A percentile compares a stretch with the other conserved stretches of the same genome.
Conservation (phyloP, 805 yeast species). For the Lachancea lanzarotensis region DNA sequence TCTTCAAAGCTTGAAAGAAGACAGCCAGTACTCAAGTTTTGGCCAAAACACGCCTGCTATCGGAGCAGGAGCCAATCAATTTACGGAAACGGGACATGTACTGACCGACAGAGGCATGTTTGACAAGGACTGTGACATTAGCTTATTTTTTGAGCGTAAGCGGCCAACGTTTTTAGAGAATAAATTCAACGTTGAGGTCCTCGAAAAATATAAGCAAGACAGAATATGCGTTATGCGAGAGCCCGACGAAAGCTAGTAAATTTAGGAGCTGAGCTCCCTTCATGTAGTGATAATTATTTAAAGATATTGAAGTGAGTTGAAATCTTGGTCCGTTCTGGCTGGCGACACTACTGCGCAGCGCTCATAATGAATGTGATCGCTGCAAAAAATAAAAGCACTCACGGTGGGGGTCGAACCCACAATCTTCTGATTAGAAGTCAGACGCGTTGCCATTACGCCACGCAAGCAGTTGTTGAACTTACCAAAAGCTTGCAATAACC, state of each 20-base stretch:
- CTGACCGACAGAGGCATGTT: slow-evolving; percentile 2
- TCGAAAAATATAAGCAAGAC: not conserved
- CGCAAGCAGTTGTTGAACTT: slow-evolving; percentile 20
- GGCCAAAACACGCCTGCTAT: not conserved
- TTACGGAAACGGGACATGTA: not conserved
- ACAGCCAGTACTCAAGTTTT: not conserved
- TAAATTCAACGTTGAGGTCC: not conserved
- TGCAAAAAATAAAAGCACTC: slow-evolving; percentile 27
- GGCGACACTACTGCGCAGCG: too few relatives aligned
- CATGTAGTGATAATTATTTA: not conserved
- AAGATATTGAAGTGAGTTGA: not conserved
- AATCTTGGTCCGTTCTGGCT: too few relatives aligned
- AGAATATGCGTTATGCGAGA: not conserved
- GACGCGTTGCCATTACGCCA: slow-evolving; percentile 54
- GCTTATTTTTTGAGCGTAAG: not conserved
- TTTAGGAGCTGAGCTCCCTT: not conserved
- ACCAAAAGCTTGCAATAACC: not conserved
- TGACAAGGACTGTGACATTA: slow-evolving; percentile 2
- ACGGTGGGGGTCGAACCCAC: slow-evolving; percentile 52
- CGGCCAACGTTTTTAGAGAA: not conserved
- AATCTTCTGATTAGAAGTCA: slow-evolving; percentile 50
- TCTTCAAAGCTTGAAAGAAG: not conserved
- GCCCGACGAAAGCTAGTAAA: not conserved
- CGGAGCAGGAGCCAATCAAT: not conserved
- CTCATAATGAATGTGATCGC: too few relatives aligned